phyloP scores from a whole-genome alignment of 2,329 filamentous ascomycete genomes.

The Scopulariopsis brevicaulis region DNA sequence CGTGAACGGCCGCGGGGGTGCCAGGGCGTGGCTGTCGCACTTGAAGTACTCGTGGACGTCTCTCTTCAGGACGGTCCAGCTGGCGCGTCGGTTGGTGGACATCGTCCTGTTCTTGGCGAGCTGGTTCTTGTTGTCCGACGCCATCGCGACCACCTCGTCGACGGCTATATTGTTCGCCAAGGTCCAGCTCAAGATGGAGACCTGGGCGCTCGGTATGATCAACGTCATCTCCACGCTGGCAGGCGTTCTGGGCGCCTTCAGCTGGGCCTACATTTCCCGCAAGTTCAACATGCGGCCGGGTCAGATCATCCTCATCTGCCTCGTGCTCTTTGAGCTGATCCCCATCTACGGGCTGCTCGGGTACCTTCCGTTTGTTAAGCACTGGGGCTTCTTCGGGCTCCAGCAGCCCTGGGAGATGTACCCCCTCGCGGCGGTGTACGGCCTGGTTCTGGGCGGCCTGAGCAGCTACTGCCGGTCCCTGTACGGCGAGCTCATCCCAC shows the following conservation, averaged over 20 bases:
- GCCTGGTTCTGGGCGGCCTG: slow-evolving; percentile 85
- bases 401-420: slow-evolving; percentile 98
- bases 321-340: slow-evolving; percentile 82
- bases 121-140: slow-evolving; percentile 93
- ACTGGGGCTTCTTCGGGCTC: slow-evolving; percentile 69
- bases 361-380: slow-evolving; percentile 69
- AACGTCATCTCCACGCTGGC: slow-evolving; percentile 81
- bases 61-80: slow-evolving; percentile 65
- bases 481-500: slow-evolving; percentile 87
- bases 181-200: slow-evolving; percentile 80
- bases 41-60: slow-evolving; percentile 78
- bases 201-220: slow-evolving; percentile 80
- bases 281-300: slow-evolving; percentile 60
- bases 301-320: slow-evolving; percentile 87
- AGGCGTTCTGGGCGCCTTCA: slow-evolving; percentile 80
- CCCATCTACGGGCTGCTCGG: slow-evolving; percentile 84
- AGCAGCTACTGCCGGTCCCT: slow-evolving; percentile 86
- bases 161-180: slow-evolving; percentile 95
- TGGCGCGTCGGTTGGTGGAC: slow-evolving; percentile 62
- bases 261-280: slow-evolving; percentile 72
- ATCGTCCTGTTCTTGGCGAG: slow-evolving; percentile 70
- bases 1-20: slow-evolving; percentile 16
- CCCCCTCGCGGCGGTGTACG: slow-evolving; percentile 79
- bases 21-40: slow-evolving; percentile 50
- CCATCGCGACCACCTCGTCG: slow-evolving; percentile 86